phyloP scores from a whole-genome alignment of 2,329 filamentous ascomycete species.

The Truncatella angustata region DNA sequence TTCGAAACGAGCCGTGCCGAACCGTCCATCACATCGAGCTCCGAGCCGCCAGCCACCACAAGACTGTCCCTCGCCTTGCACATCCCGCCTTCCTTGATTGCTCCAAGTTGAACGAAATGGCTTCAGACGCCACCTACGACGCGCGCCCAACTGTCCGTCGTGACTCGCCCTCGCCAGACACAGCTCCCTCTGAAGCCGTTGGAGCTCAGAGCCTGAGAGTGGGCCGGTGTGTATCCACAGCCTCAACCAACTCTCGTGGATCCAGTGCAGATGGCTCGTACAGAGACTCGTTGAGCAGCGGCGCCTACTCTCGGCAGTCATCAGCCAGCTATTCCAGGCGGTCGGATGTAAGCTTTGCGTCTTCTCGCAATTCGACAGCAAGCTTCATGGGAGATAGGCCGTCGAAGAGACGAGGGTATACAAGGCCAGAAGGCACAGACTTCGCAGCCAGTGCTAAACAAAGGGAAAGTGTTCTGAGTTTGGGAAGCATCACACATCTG shows the following conservation, averaged over 20 bases:
- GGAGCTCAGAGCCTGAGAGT: conserved; percentile 53
- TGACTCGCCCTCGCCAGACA: conserved; percentile 64
- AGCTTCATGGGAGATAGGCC: conserved; percentile 36
- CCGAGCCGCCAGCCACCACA: not conserved
- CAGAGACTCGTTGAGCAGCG: conserved; percentile 56
- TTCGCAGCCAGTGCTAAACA: conserved; percentile 89
- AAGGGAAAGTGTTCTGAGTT: conserved; percentile 90
- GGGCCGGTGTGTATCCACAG: conserved; percentile 63
- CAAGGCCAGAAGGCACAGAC: conserved; percentile 80
- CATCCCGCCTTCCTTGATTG: conserved; percentile 7
- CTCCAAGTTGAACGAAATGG: conserved; percentile 32
- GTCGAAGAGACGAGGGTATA: conserved; percentile 71
- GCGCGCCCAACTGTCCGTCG: conserved; percentile 42
- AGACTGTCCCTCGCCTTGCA: not conserved
- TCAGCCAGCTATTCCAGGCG: conserved; percentile 55
- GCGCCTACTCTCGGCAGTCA: conserved; percentile 60
- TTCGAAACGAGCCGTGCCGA: too few relatives aligned
- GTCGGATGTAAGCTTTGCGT: conserved; percentile 40
- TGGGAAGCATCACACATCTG: conserved; percentile 94
- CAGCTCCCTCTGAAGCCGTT: conserved; percentile 61
- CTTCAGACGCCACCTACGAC: conserved; percentile 31
- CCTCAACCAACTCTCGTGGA: conserved; percentile 57
- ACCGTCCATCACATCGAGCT: too few relatives aligned
- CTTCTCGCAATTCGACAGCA: conserved; percentile 46
- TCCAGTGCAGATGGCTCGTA: conserved; percentile 48